Evolutionary conservation across 129 eudicot genomes (phyloP), one percentile per base, ranked within the genome.

Genomic region (Glebionis coronaria): DNA sequence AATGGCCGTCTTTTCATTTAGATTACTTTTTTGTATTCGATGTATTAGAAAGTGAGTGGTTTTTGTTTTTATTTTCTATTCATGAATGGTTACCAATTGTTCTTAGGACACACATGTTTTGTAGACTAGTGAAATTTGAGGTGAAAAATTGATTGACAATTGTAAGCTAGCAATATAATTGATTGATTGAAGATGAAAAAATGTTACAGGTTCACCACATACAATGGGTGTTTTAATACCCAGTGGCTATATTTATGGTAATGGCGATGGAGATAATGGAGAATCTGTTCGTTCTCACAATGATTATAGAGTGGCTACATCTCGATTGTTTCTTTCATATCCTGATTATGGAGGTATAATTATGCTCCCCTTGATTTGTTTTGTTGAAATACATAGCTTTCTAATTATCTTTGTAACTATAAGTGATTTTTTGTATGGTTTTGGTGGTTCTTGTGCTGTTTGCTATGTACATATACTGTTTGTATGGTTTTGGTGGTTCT

Each of bases 151-250:
- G n/a, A n/a, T n/a, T n/a, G n/a, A n/a, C n/a, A n/a, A n/a, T n/a
- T n/a, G n/a, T n/a, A n/a, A n/a, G n/a, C n/a, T n/a, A n/a, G n/a
- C n/a, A n/a, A n/a, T n/a, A n/a, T n/a, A n/a, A n/a, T n/a, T n/a
- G n/a, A n/a, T 68, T 78, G 45, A 79, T 79, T 61, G 84, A 91
- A 73, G 81, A 80, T 7, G 87, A 1, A 82, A 74, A 25, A 80
- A 69, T 69, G 71, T 84, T 72, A 72, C 76, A 3, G 78, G 79
- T 16, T 91, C 98, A 29, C 96, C 95, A 0, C 78, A 82, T 28
- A 75, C 85, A 10, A 79, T 87, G 0, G 90, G 91, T 56, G 95
- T 84, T 25, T 71, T 84, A 66, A 76, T 83, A 11, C 85, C 93
- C 47, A 85, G 83, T 57, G 93, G 94, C 4, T 52, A 83, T 51